phyloP scores from a whole-genome alignment of 73 alveolate species.

The Tetrahymena malaccensis region DNA sequence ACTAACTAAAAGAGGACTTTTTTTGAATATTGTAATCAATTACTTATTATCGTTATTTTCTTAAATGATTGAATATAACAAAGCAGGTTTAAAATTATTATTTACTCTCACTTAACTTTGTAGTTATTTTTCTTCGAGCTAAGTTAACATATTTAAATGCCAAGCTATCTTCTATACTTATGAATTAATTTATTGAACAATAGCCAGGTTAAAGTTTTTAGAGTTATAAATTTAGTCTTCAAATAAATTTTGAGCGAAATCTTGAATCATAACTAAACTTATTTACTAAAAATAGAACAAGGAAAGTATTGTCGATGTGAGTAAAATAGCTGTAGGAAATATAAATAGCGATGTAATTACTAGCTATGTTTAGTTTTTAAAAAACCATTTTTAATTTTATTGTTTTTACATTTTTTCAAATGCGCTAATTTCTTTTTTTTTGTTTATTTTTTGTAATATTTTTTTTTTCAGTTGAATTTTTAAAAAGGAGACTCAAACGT shows the following conservation, averaged over 20 bases:
- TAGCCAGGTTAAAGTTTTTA: background rate
- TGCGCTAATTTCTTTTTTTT: too few relatives aligned
- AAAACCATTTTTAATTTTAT: too few relatives aligned
- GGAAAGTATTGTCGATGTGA: background rate
- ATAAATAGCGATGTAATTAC: background rate
- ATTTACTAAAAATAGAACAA: background rate
- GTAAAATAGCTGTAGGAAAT: background rate
- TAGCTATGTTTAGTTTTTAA: background rate
- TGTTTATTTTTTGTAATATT: too few relatives aligned
- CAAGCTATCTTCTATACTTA: background rate
- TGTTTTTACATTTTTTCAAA: background rate
- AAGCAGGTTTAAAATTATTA: background rate
- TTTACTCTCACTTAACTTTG: background rate
- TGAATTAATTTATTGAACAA: background rate
- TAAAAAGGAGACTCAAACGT: too few relatives aligned
- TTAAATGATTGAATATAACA: background rate
- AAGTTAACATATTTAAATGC: background rate
- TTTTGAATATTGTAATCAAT: too few relatives aligned
- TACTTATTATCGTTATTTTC: background rate
- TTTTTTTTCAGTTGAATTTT: too few relatives aligned
- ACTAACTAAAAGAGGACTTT: background rate
- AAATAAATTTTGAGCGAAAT: background rate
- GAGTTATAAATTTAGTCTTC: background rate
- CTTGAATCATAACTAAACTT: background rate
- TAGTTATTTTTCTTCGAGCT: background rate